phyloP scores from a whole-genome alignment of 805 yeast genomes.

The Wickerhamiella parazyma region DNA sequence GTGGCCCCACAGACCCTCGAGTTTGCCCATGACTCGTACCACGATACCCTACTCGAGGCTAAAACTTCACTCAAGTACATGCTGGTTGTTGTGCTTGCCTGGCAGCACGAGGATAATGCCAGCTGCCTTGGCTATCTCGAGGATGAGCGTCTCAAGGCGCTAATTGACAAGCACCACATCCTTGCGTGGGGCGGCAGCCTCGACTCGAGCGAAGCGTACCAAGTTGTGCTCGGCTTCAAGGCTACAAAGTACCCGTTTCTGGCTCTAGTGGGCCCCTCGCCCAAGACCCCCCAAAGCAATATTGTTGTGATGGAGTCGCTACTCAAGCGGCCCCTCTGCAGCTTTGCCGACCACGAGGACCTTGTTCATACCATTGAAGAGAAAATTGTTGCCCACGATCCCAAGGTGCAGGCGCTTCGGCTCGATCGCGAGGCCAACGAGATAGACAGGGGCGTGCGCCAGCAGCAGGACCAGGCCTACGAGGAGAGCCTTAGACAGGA shows the following conservation, averaged over 20 bases:
- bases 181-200: conserved; percentile 83
- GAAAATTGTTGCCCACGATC: conserved; percentile 44
- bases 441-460: conserved; percentile 40
- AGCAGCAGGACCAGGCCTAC: conserved; percentile 68
- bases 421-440: conserved; percentile 50
- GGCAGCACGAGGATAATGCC: conserved; percentile 49
- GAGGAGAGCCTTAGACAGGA: conserved; percentile 58
- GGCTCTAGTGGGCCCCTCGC: conserved; percentile 60
- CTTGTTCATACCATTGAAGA: conserved; percentile 33
- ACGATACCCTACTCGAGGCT: conserved; percentile 60
- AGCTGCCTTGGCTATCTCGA: conserved; percentile 42
- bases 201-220: conserved; percentile 68
- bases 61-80: conserved; percentile 60
- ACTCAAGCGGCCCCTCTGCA: conserved; percentile 37
- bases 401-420: conserved; percentile 45
- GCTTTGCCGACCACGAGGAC: neutral
- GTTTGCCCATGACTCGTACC: conserved; percentile 56
- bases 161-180: conserved; percentile 39
- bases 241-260: conserved; percentile 70
- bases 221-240: conserved; percentile 60
- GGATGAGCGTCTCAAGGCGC: conserved; percentile 30
- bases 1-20: conserved; percentile 3
- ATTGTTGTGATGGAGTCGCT: conserved; percentile 47
- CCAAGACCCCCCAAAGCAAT: conserved; percentile 25
- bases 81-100: conserved; percentile 58